Conservation (phyloP, 495 filamentous ascomycete species). For the Aspergillus coremiiformis region DNA sequence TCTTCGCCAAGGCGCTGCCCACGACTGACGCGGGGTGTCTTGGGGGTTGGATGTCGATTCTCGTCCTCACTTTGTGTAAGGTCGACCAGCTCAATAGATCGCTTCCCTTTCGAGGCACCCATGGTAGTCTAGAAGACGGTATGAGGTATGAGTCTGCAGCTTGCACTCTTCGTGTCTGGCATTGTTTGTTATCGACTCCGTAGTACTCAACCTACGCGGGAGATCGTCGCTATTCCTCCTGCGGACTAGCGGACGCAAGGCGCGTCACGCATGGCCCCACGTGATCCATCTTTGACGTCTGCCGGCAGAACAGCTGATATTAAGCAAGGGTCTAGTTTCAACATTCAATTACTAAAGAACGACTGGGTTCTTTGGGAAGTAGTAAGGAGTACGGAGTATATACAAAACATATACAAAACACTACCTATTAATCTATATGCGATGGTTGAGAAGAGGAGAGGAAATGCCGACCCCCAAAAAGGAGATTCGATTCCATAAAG, state of each 20-base stretch:
- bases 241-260: not conserved
- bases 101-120: conserved; percentile 5
- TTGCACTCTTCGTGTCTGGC: too few species aligned
- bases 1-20: conserved; percentile 31
- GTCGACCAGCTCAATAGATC: conserved; percentile 8
- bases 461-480: not conserved
- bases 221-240: not conserved
- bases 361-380: too few species aligned
- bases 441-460: not conserved
- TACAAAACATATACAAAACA: not conserved
- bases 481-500: too few species aligned
- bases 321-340: not conserved
- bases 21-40: conserved; percentile 11
- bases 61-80: conserved; percentile 3
- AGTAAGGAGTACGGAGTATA: too few species aligned
- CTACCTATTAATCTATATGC: not conserved
- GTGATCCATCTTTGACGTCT: not conserved
- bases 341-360: too few species aligned
- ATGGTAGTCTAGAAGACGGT: not conserved
- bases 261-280: conserved; percentile 8
- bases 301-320: not conserved
- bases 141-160: too few species aligned
- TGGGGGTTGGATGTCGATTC: not conserved
- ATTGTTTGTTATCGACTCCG: too few species aligned
- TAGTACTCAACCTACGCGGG: not conserved